Evolutionary conservation across 2,329 filamentous ascomycete genomes (phyloP).

Genomic region (Sclerotinia subarctica): DNA sequence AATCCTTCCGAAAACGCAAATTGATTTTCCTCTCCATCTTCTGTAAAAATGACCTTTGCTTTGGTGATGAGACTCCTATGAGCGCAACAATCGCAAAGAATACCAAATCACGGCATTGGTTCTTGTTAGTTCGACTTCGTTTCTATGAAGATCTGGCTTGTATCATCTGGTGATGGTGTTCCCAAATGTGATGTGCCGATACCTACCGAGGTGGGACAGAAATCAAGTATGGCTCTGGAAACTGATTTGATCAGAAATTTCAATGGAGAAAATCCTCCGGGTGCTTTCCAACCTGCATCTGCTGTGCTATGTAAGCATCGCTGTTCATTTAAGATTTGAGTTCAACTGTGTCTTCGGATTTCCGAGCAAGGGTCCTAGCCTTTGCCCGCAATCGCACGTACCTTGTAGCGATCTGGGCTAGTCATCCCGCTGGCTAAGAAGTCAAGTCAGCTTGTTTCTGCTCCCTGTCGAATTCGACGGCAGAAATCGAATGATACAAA

Average conservation of each 20-base stretch:
- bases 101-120: not conserved
- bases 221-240: not conserved
- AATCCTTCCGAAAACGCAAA: not conserved
- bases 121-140: not conserved
- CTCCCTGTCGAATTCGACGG: not conserved
- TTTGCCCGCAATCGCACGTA: not conserved
- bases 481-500: not conserved
- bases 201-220: constrained; percentile 13
- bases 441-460: not conserved
- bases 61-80: not conserved
- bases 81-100: not conserved
- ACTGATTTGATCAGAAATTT: not conserved
- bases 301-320: constrained; percentile 9
- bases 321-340: not conserved
- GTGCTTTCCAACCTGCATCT: constrained; percentile 8
- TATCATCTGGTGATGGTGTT: not conserved
- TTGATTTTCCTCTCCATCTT: not conserved
- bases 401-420: not conserved
- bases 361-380: not conserved
- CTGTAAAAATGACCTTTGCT: not conserved
- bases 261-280: not conserved
- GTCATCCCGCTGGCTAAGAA: not conserved
- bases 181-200: constrained; percentile 5
- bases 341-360: not conserved
- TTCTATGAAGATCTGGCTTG: not conserved